phyloP scores from a whole-genome alignment of 1,284 basidiomycete species.

The Caloboletus inedulis region DNA sequence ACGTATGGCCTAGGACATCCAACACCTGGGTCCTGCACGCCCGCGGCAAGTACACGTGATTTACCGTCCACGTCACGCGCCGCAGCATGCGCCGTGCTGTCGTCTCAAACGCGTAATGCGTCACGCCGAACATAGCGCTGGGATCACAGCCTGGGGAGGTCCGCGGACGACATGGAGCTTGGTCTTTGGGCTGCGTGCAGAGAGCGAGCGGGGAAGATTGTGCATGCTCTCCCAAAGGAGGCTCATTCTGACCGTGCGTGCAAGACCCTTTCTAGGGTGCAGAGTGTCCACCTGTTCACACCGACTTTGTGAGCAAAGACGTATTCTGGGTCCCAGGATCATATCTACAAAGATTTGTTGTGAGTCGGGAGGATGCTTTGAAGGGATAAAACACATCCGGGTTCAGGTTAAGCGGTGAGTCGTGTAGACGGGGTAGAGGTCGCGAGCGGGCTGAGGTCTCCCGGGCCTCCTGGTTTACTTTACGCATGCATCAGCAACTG shows the following conservation, averaged over 20 bases:
- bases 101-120: conserved; percentile 44
- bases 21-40: conserved; percentile 9
- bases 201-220: conserved; percentile 32
- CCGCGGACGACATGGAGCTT: conserved; percentile 41
- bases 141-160: conserved; percentile 40
- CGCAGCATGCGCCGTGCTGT: conserved; percentile 28
- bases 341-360: background rate
- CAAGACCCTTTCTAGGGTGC: background rate
- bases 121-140: conserved; percentile 42
- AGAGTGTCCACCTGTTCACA: conserved; percentile 14
- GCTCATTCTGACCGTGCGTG: conserved; percentile 9
- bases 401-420: conserved; percentile 2
- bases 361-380: background rate
- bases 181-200: conserved; percentile 5
- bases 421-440: conserved; percentile 42
- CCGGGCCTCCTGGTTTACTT: too few species aligned
- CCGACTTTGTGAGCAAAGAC: conserved; percentile 1
- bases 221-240: conserved; percentile 41
- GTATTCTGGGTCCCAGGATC: background rate
- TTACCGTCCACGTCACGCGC: conserved; percentile 6
- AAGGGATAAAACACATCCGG: conserved; percentile 8
- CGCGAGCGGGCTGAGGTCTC: conserved; percentile 17
- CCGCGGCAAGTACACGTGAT: conserved; percentile 6
- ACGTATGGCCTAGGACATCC: conserved; percentile 6
- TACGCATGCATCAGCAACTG: too few species aligned